phyloP scores from a whole-genome alignment of 2,329 filamentous ascomycete genomes.

The Beauveria sp. region DNA sequence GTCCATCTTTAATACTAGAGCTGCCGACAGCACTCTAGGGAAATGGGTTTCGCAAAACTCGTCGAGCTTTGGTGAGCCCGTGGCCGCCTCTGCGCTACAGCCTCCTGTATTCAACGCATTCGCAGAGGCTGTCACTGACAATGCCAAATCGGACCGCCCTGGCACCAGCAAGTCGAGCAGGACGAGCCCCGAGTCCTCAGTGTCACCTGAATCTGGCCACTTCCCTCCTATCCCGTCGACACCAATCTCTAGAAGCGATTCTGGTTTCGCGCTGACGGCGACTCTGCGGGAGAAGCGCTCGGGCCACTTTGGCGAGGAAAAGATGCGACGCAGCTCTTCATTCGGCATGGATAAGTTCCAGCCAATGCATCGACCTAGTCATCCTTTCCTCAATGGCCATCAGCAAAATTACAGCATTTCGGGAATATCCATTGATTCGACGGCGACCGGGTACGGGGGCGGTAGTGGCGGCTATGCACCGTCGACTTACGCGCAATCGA shows the following conservation, averaged over 20 bases:
- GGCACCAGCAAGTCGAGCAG: constrained; percentile 61
- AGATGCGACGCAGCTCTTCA: constrained; percentile 84
- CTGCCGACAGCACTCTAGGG: constrained; percentile 64
- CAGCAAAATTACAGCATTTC: constrained; percentile 52
- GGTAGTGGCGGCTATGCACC: constrained; percentile 60
- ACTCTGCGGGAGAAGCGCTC: constrained; percentile 91
- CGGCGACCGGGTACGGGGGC: constrained; percentile 57
- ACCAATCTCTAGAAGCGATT: constrained; percentile 82
- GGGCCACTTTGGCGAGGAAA: constrained; percentile 74
- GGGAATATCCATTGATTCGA: constrained; percentile 52
- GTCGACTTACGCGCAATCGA: constrained; percentile 80
- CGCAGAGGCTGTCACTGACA: constrained; percentile 63
- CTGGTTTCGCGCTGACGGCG: constrained; percentile 77
- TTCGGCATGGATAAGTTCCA: constrained; percentile 71
- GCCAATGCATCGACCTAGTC: constrained; percentile 60
- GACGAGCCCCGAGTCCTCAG: constrained; percentile 54
- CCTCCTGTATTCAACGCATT: constrained; percentile 88
- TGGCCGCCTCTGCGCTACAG: constrained; percentile 38
- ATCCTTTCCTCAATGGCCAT: constrained; percentile 65
- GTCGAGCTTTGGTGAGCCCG: constrained; percentile 67
- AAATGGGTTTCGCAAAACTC: constrained; percentile 89
- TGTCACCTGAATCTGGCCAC: constrained; percentile 69
- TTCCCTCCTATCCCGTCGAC: constrained; percentile 72
- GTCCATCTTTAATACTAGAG: constrained; percentile 66
- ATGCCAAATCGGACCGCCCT: constrained; percentile 63